Base-by-base conservation (phyloP, 257 asterid species). In the Solanum sejunctum region DNA sequence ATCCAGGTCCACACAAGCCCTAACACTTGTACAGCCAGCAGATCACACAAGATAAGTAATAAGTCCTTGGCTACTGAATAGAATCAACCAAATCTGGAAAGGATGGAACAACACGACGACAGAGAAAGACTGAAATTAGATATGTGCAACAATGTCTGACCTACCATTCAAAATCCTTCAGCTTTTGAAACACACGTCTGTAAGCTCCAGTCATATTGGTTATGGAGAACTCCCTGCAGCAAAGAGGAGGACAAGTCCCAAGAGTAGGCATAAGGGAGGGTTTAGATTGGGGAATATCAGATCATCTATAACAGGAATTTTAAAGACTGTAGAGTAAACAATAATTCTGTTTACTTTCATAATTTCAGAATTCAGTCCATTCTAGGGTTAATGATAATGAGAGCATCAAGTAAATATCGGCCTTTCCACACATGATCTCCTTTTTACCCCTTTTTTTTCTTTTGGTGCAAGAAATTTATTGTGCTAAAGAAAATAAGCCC, bases 101-200 rank as follows among this genome's bases (percentile, higher is more conserved):
- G 26, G 21, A 26, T 45, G 77, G 43, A 54, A 71, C 60, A 84
- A 45, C 17, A 11, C 45, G 10, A 73, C 69, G 16, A 56, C 16
- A 15, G 84, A 67, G 83, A 43, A 51, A 43, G 86, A 77, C 43
- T 54, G 23, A 28, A 83, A 63, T 64, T 70, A 36, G 52, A 70
- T 82, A 47, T 47, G 64, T 36, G 75, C 58, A 49, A 45, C 66
- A 79, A 84, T 88, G 60, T 70, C 77, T 39, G 85, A 79, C 90
- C 72, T 91, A 96, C 99, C 98, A 96, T 85, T 93, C 89, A 85
- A 90, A 96, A 89, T 95, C 94, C 93, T 91, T 95, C 3, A 95
- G 98, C 90, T 90, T 95, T 86, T 95, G 98, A 92, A 93, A 96
- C 85, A 95, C 96, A 84, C 93, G 93, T 84, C 99, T 93, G 73